Evolutionary conservation across 2,329 filamentous ascomycete species (phyloP).

Genomic region (Claviceps maximensis): DNA sequence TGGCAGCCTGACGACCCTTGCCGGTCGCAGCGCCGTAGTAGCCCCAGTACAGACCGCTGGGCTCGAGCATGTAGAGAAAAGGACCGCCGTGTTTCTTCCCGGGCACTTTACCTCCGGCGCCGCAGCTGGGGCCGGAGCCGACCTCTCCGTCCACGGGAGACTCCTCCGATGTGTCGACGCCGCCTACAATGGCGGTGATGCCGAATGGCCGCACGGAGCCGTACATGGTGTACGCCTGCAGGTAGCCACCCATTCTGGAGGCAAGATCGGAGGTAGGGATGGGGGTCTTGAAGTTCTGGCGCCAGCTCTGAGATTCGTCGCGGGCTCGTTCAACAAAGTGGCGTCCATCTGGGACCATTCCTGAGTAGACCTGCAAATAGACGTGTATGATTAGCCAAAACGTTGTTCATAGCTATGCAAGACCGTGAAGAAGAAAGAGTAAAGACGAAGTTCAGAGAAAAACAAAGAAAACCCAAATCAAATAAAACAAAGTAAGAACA

Average conservation of each 20-base stretch:
- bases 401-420: neutral
- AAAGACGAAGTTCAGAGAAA: neutral
- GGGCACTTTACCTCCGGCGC: conserved; percentile 68
- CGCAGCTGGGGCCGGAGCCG: conserved; percentile 62
- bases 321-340: conserved; percentile 91
- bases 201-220: conserved; percentile 93
- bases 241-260: conserved; percentile 86
- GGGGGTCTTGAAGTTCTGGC: conserved; percentile 84
- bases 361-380: conserved; percentile 69
- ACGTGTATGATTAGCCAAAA: neutral
- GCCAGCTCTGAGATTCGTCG: conserved; percentile 86
- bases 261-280: conserved; percentile 83
- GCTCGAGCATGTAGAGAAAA: conserved; percentile 97
- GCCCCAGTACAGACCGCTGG: conserved; percentile 93
- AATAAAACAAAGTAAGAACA: conserved; percentile 21
- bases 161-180: conserved; percentile 83
- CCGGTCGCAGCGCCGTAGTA: conserved; percentile 97
- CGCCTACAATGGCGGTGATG: conserved; percentile 85
- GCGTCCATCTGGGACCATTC: conserved; percentile 85
- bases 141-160: conserved; percentile 82
- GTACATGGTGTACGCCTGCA: conserved; percentile 96
- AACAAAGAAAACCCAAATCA: neutral
- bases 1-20: conserved; percentile 91
- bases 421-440: neutral
- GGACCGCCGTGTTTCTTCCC: conserved; percentile 74